Evolutionary conservation across 768 basidiomycete species (phyloP), one percentile per base, ranked within the genome.

Genomic region (Leucocoprinus sp.): DNA sequence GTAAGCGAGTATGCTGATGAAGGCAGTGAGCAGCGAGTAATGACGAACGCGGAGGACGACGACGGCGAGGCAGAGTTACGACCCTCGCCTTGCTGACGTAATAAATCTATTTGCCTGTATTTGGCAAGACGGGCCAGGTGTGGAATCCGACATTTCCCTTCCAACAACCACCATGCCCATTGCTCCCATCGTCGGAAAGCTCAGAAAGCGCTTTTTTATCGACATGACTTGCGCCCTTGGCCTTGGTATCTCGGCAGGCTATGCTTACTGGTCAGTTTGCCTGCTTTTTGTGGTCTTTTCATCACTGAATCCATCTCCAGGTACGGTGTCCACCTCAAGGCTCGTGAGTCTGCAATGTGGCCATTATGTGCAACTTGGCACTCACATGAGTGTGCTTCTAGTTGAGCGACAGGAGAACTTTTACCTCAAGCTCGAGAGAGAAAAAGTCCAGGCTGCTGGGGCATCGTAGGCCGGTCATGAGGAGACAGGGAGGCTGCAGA

Each of bases 181-280:
- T 62, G 83, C 88, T 51, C 91, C 92, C 55, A 92, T 95, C 65
- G 86, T 86, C 42, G 92, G 92, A 63, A 91, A 79, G 70, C 85
- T 93, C 69, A 86, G 92, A 70, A 95, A 93, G 69, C 74, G 81
- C 57, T 80, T 93, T 66, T 88, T 88, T 80, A 78, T 90, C 51
- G 93, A 96, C 61, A 55, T 95, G 51, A 71, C 78, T 37, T 70
- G 77, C 56, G 75, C 78, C 29, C 60, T 93, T 35, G 91, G 87
- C 54, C 76, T 95, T 42, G 92, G 91, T 21, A 53, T 82, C 44
- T 70, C 78, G 38, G 70, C 74, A 8, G 91, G 77, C 24, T 93
- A 90, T 58, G 75, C 75, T 2, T 96, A 76, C 69, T 96, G 92
- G 92, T 93, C 50, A 54, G 86, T 74, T 35, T 35, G 6, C 8